Conservation (phyloP, 352 stramenopile genomes). For the Albugo candida region DNA sequence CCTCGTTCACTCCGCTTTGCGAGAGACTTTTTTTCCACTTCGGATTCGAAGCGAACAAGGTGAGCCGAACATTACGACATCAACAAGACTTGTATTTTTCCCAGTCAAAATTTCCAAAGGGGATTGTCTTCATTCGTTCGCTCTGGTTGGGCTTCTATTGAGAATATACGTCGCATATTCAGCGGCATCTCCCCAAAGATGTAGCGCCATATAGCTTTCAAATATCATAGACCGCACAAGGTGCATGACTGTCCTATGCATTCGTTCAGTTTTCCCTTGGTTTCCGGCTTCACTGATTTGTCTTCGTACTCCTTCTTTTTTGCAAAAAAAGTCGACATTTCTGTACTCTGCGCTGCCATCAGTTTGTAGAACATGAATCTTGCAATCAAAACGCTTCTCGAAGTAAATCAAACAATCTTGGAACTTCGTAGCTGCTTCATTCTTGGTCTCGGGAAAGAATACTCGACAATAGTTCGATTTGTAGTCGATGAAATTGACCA, state of each 20-base stretch:
- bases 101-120: conserved; percentile 4
- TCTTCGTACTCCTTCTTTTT: not conserved
- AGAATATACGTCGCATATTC: not conserved
- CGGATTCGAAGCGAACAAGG: conserved; percentile 2
- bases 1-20: not conserved
- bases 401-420: not conserved
- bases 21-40: not conserved
- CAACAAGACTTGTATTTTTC: not conserved
- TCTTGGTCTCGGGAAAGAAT: not conserved
- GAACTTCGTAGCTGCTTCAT: not conserved
- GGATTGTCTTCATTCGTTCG: not conserved
- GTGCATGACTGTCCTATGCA: conserved; percentile 16
- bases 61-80: conserved; percentile 4
- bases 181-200: conserved; percentile 1
- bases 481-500: not conserved
- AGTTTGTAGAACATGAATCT: not conserved
- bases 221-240: conserved; percentile 16
- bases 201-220: conserved; percentile 8
- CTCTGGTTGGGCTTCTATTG: not conserved
- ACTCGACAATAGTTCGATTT: not conserved
- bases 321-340: not conserved
- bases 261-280: conserved; percentile 15
- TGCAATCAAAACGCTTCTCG: not conserved
- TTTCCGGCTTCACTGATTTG: not conserved
- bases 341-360: not conserved